These are phyloP conservation scores for Sphenostylis stenocarpa DNA, from an alignment of 306 rosid species.

Conservation along the genomic window DNA sequence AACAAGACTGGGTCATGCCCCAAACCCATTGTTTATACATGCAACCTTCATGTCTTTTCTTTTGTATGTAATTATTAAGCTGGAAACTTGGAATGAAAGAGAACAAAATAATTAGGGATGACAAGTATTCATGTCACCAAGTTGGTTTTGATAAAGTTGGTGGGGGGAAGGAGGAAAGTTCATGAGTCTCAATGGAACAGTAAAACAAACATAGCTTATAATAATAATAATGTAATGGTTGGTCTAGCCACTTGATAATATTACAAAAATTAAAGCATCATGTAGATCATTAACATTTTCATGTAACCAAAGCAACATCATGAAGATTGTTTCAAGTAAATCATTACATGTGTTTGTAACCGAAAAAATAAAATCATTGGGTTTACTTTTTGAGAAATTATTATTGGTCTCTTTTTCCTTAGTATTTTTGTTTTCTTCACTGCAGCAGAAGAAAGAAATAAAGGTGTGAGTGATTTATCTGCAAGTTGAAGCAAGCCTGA, in stretches of 20 bases:
- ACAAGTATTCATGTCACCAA: constrained; percentile 27
- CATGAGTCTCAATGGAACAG: constrained; percentile 10
- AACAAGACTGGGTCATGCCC: neutral
- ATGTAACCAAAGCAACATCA: constrained; percentile 4
- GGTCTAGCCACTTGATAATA: constrained; percentile 1
- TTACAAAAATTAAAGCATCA: neutral
- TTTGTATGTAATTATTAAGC: constrained; percentile 17
- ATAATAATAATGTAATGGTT: constrained; percentile 11
- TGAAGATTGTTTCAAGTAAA: neutral
- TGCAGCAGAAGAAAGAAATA: neutral
- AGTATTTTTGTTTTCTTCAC: neutral
- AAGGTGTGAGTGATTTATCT: neutral
- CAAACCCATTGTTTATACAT: constrained; percentile 10
- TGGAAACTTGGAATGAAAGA: constrained; percentile 28
- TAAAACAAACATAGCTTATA: neutral
- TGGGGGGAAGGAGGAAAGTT: constrained; percentile 8
- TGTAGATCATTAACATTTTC: neutral
- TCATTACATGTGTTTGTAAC: neutral
- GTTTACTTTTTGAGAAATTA: constrained; percentile 10
- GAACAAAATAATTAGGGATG: constrained; percentile 9
- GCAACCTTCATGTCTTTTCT: neutral
- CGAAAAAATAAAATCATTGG: neutral
- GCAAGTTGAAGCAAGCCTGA: neutral
- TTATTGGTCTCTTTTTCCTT: neutral
- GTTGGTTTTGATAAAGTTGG: constrained; percentile 28